Conservation (phyloP, 2,329 filamentous ascomycete genomes). For the Arthrobotrys conoides region DNA sequence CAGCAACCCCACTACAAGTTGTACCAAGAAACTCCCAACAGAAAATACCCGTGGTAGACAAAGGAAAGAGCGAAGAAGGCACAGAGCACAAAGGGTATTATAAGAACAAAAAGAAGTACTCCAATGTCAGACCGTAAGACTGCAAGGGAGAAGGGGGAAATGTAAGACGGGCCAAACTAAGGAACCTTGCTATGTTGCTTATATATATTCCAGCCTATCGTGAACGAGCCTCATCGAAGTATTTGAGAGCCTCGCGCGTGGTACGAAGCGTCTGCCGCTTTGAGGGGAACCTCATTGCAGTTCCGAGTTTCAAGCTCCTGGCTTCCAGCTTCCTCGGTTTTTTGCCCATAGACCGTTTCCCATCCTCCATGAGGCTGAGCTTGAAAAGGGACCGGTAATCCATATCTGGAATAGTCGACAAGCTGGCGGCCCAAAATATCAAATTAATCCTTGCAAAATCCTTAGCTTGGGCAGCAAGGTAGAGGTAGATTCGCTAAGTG, state of each 20-base stretch:
- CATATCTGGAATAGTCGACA: slow-evolving; percentile 53
- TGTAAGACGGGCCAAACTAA: slow-evolving; percentile 34
- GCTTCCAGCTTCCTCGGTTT: neutral
- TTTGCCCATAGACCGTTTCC: slow-evolving; percentile 19
- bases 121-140: neutral
- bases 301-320: slow-evolving; percentile 49
- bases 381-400: slow-evolving; percentile 40
- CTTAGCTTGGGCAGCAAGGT: slow-evolving; percentile 34
- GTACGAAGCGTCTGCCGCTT: slow-evolving; percentile 37
- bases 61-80: slow-evolving; percentile 26
- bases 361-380: slow-evolving; percentile 49
- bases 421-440: slow-evolving; percentile 39
- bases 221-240: neutral
- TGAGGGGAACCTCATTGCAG: slow-evolving; percentile 28
- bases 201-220: slow-evolving; percentile 44
- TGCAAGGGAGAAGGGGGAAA: slow-evolving; percentile 25
- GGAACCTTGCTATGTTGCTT: slow-evolving; percentile 58
- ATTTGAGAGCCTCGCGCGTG: slow-evolving; percentile 30
- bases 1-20: slow-evolving; percentile 18
- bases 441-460: slow-evolving; percentile 55
- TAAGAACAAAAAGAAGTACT: slow-evolving; percentile 9
- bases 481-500: slow-evolving; percentile 30
- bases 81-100: slow-evolving; percentile 16
- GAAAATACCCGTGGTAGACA: slow-evolving; percentile 1
- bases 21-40: slow-evolving; percentile 20